Conservation (phyloP, 2,329 filamentous ascomycete genomes). For the Cytospora piceicola region DNA sequence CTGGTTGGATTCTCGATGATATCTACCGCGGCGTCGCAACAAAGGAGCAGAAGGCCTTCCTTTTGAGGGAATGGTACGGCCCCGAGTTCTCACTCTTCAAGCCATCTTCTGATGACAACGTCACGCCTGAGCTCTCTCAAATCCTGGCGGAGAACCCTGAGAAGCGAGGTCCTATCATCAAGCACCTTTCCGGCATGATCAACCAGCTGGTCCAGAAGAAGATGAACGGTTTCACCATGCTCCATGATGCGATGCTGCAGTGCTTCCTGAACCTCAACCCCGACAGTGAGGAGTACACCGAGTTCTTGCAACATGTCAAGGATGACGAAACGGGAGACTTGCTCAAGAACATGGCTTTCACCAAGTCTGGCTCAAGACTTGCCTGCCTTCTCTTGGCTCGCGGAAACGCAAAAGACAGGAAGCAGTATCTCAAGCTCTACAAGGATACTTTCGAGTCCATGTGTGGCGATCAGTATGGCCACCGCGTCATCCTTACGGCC, state of each 20-base stretch:
- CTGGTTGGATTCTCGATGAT: conserved; percentile 96
- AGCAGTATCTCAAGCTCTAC: conserved; percentile 81
- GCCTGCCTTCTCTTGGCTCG: conserved; percentile 82
- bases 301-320: conserved; percentile 89
- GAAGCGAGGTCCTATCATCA: conserved; percentile 87
- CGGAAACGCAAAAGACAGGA: conserved; percentile 89
- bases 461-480: conserved; percentile 77
- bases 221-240: conserved; percentile 93
- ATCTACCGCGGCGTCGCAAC: conserved; percentile 90
- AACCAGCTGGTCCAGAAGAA: conserved; percentile 95
- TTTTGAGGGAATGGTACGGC: conserved; percentile 95
- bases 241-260: conserved; percentile 97
- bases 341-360: conserved; percentile 95
- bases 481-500: conserved; percentile 80
- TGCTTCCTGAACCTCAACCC: conserved; percentile 83
- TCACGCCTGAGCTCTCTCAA: conserved; percentile 69
- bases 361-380: conserved; percentile 81
- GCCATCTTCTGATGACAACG: conserved; percentile 53
- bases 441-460: conserved; percentile 87
- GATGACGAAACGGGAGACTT: conserved; percentile 89
- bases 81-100: conserved; percentile 87
- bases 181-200: conserved; percentile 81
- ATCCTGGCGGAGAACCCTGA: conserved; percentile 80
- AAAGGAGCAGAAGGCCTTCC: conserved; percentile 78
- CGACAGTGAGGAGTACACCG: conserved; percentile 79